Evolutionary conservation across 495 filamentous ascomycete species (phyloP).

Genomic region (Opeltia flavorubescens): DNA sequence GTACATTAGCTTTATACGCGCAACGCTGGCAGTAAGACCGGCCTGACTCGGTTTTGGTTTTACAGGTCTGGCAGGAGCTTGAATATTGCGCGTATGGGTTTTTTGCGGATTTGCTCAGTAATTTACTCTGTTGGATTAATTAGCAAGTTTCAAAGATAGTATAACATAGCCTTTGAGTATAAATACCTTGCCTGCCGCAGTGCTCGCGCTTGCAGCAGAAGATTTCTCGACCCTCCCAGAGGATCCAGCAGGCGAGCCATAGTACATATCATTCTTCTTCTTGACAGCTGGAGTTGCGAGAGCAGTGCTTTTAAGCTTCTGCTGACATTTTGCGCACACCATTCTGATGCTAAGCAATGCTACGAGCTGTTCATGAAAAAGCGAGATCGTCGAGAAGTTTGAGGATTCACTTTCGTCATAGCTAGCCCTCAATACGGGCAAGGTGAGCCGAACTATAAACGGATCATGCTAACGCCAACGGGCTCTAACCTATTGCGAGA

Average conservation of each 20-base stretch:
- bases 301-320: constrained; percentile 44
- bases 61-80: constrained; percentile 45
- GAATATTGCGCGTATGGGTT: constrained; percentile 59
- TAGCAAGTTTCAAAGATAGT: not conserved
- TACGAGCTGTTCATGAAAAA: not conserved
- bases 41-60: constrained; percentile 50
- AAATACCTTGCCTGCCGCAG: constrained; percentile 38
- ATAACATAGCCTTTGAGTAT: not conserved
- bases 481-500: no score
- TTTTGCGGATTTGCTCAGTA: constrained; percentile 51
- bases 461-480: no score
- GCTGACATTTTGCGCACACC: constrained; percentile 58
- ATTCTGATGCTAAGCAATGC: constrained; percentile 35
- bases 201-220: constrained; percentile 41
- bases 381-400: not conserved
- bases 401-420: not conserved
- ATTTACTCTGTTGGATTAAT: constrained; percentile 38
- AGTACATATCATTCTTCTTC: constrained; percentile 58
- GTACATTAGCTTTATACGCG: constrained; percentile 52
- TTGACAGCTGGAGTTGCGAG: constrained; percentile 58
- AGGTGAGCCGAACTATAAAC: no score
- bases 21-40: constrained; percentile 50
- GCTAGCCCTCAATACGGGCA: no score
- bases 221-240: constrained; percentile 14
- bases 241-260: constrained; percentile 39